Percentiles rank a stretch among this genome's conserved stretches.
Conservation (phyloP, 2,329 filamentous ascomycete species). For the Penicillium sp. region DNA sequence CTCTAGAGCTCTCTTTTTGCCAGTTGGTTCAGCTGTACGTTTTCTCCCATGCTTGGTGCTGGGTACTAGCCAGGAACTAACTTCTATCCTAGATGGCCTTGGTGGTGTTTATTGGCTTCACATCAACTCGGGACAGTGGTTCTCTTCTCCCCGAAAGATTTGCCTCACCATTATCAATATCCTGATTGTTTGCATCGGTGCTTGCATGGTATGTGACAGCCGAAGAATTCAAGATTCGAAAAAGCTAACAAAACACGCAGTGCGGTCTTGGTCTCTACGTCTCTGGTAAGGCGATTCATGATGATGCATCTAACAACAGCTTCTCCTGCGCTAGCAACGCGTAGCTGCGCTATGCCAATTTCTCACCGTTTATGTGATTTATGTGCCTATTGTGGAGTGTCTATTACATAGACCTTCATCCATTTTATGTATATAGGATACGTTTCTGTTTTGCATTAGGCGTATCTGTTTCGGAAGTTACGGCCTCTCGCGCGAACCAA, state of each 20-base stretch:
- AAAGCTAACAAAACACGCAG: neutral
- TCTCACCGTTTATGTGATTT: too few relatives aligned
- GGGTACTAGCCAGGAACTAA: neutral
- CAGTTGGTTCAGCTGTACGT: slow-evolving; percentile 59
- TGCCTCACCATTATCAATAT: slow-evolving; percentile 46
- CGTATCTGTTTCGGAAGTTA: too few relatives aligned
- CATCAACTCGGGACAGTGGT: slow-evolving; percentile 46
- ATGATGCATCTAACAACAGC: slow-evolving; percentile 32
- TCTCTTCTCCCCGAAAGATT: slow-evolving; percentile 46
- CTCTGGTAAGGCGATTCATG: slow-evolving; percentile 21
- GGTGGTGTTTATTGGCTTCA: slow-evolving; percentile 49
- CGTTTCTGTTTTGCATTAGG: too few relatives aligned
- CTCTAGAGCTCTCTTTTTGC: slow-evolving; percentile 57
- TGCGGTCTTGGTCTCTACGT: slow-evolving; percentile 29
- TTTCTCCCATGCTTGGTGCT: neutral
- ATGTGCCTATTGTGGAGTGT: too few relatives aligned
- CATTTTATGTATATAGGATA: too few relatives aligned
- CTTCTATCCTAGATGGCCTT: slow-evolving; percentile 32
- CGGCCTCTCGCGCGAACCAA: too few relatives aligned
- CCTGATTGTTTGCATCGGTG: slow-evolving; percentile 39
- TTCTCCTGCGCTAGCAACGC: slow-evolving; percentile 42
- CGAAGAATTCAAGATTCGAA: neutral
- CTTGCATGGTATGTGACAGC: slow-evolving; percentile 27
- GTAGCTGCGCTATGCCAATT: too few relatives aligned
- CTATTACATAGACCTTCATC: too few relatives aligned